Evolutionary conservation across 352 stramenopile genomes (phyloP).

Genomic region (Pythium guiyangense): DNA sequence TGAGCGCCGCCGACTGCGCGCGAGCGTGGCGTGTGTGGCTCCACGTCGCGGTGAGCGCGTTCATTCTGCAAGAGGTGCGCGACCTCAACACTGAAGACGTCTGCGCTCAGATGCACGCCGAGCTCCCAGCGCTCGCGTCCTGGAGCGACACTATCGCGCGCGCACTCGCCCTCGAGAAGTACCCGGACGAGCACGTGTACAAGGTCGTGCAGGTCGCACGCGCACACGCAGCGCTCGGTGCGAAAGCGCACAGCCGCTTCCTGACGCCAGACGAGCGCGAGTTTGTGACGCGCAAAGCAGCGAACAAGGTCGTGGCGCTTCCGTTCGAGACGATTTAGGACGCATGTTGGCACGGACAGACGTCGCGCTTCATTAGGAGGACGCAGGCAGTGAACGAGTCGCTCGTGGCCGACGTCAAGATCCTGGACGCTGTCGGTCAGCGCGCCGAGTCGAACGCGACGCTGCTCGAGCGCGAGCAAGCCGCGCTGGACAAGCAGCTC

Average conservation of each 20-base stretch:
- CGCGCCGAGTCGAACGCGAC: conserved; percentile 63
- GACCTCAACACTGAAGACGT: too few species aligned
- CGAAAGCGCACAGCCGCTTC: conserved; percentile 9
- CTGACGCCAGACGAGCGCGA: conserved; percentile 32
- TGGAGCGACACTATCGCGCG: conserved; percentile 36
- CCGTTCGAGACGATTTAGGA: conserved; percentile 4
- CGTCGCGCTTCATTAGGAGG: too few species aligned
- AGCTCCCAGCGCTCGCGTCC: conserved; percentile 19
- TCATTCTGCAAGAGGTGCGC: too few species aligned
- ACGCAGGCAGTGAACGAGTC: conserved; percentile 76
- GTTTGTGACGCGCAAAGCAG: conserved; percentile 30
- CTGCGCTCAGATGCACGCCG: too few species aligned
- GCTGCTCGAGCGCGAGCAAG: conserved; percentile 57
- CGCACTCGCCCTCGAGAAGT: conserved; percentile 24
- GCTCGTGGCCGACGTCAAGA: conserved; percentile 64
- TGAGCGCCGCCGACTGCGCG: too few species aligned
- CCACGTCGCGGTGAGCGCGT: too few species aligned
- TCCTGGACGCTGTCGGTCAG: conserved; percentile 66
- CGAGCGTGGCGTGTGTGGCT: too few species aligned
- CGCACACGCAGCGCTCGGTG: too few species aligned
- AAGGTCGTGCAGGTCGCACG: conserved; percentile 50
- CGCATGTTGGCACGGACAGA: neutral
- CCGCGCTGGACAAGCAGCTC: conserved; percentile 54
- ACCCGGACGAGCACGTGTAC: conserved; percentile 58
- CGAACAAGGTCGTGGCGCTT: conserved; percentile 27